A percentile compares a stretch with the other conserved stretches of the same genome.
Evolutionary conservation across 768 basidiomycete genomes (phyloP).

Genomic region (Mycena polygramma): DNA sequence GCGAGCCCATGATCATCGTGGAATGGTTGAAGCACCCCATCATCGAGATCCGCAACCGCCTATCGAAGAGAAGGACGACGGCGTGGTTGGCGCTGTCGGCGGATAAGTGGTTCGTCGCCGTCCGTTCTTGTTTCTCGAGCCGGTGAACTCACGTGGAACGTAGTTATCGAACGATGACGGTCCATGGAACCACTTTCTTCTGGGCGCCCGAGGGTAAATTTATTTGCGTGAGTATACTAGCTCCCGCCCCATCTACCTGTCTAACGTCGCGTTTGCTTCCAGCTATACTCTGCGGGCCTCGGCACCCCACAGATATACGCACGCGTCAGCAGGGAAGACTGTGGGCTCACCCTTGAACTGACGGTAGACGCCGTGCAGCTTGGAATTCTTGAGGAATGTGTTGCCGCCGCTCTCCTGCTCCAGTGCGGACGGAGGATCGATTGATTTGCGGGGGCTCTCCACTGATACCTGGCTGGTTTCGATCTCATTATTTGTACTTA

Average conservation of each 20-base stretch:
- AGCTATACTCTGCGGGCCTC: constrained; percentile 51
- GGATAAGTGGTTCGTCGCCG: constrained; percentile 53
- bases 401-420: no score
- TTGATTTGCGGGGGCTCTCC: no score
- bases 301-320: constrained; percentile 33
- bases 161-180: constrained; percentile 44
- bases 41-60: constrained; percentile 53
- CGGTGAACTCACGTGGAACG: not conserved
- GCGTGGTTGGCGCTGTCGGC: constrained; percentile 59
- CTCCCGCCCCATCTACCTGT: no score
- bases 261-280: no score
- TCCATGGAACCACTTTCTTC: no score
- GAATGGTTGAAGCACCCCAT: constrained; percentile 59
- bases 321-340: constrained; percentile 49
- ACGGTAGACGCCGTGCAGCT: no score
- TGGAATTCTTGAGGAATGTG: no score
- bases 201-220: no score
- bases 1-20: constrained; percentile 55
- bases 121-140: not conserved
- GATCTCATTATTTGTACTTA: no score
- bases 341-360: constrained; percentile 54
- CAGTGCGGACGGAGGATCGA: no score
- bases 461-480: no score
- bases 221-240: no score
- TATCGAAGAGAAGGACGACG: constrained; percentile 49